A percentile compares a stretch with the other conserved stretches of the same genome.
These are phyloP conservation scores for Volvariella volvacea DNA, from an alignment of 1,284 basidiomycete species.

Conservation along the genomic window DNA sequence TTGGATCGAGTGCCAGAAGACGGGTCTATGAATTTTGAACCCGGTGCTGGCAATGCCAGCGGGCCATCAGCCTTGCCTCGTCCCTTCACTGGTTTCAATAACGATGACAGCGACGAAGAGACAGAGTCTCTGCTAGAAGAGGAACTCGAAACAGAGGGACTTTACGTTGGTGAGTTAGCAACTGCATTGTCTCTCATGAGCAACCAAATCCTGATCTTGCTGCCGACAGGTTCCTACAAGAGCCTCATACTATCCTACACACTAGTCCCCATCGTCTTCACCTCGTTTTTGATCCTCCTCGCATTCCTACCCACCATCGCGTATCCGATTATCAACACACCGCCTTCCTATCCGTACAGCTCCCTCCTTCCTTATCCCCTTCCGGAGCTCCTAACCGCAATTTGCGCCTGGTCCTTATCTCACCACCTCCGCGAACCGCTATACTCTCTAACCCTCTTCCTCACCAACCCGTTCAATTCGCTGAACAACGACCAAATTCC, in stretches of 20 bases:
- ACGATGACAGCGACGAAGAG: constrained; percentile 17
- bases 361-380: constrained; percentile 50
- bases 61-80: constrained; percentile 2
- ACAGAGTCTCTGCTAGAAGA: constrained; percentile 40
- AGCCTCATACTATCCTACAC: constrained; percentile 45
- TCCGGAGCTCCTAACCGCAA: constrained; percentile 50
- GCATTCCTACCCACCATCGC: constrained; percentile 39
- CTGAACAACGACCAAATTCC: constrained; percentile 24
- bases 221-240: constrained; percentile 50
- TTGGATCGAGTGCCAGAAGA: constrained; percentile 44
- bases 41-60: constrained; percentile 3
- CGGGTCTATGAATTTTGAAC: constrained; percentile 19
- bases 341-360: constrained; percentile 30
- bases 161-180: constrained; percentile 55
- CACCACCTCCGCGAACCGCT: constrained; percentile 50
- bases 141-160: constrained; percentile 49
- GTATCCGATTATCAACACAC: constrained; percentile 32
- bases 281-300: constrained; percentile 41
- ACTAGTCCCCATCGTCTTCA: constrained; percentile 46
- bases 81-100: constrained; percentile 3
- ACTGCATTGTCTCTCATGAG: background rate
- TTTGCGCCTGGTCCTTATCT: constrained; percentile 53
- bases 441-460: constrained; percentile 28
- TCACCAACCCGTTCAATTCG: constrained; percentile 19
- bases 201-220: constrained; percentile 5